phyloP scores from a whole-genome alignment of 2,329 filamentous ascomycete species.

The Fusarium xylarioides region DNA sequence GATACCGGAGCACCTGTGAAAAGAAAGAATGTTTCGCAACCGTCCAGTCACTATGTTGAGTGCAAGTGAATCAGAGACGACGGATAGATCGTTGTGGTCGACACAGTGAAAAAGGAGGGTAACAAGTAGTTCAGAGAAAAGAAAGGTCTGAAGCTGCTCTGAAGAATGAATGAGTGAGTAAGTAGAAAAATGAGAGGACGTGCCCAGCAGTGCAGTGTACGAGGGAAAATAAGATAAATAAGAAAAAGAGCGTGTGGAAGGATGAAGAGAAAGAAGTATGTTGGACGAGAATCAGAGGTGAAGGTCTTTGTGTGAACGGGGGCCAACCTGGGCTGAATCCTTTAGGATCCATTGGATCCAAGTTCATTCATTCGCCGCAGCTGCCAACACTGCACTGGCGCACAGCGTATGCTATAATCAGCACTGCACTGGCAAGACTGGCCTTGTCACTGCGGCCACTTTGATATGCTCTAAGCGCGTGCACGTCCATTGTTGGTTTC shows the following conservation, averaged over 20 bases:
- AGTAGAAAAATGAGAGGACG: constrained; percentile 45
- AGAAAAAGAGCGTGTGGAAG: constrained; percentile 34
- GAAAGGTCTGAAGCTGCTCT: constrained; percentile 31
- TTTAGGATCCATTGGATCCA: not conserved
- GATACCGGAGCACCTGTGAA: constrained; percentile 49
- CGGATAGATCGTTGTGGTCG: constrained; percentile 30
- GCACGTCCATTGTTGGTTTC: constrained; percentile 12
- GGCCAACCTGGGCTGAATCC: constrained; percentile 18
- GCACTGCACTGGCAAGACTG: not conserved
- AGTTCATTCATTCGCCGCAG: not conserved
- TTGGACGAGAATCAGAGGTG: constrained; percentile 34
- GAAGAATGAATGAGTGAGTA: constrained; percentile 16
- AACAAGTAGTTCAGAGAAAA: constrained; percentile 41
- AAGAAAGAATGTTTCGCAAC: constrained; percentile 41
- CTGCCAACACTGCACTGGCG: not conserved
- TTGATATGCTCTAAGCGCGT: not conserved
- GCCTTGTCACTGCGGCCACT: not conserved
- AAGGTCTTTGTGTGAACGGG: constrained; percentile 35
- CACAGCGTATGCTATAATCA: not conserved
- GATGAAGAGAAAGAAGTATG: constrained; percentile 35
- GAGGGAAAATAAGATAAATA: constrained; percentile 5
- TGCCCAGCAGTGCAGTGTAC: constrained; percentile 46
- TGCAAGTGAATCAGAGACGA: constrained; percentile 31
- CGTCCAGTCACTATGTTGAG: constrained; percentile 18
- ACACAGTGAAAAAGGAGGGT: constrained; percentile 41